phyloP scores from a whole-genome alignment of 768 basidiomycete species.

The Sarcodon sp. region DNA sequence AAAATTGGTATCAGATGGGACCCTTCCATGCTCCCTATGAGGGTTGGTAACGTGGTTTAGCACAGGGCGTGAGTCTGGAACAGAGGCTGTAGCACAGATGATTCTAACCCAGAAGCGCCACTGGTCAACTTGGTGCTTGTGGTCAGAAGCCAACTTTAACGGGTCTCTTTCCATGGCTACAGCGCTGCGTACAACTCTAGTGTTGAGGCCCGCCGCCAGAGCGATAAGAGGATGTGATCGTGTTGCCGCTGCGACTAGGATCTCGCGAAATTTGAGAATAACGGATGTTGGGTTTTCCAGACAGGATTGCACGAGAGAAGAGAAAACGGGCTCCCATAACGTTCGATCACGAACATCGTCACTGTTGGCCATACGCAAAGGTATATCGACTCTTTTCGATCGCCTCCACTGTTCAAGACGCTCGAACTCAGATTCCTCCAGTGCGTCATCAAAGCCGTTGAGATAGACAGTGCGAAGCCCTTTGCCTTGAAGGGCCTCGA shows the following conservation, averaged over 20 bases:
- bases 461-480: slow-evolving; percentile 33
- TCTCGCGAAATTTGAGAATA: slow-evolving; percentile 43
- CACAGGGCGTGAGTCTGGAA: slow-evolving; percentile 46
- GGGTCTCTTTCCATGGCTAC: slow-evolving; percentile 33
- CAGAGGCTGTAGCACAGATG: slow-evolving; percentile 69
- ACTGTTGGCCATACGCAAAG: slow-evolving; percentile 65
- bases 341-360: slow-evolving; percentile 49
- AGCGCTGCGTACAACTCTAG: slow-evolving; percentile 30
- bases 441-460: slow-evolving; percentile 50
- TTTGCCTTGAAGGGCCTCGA: slow-evolving; percentile 42
- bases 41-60: slow-evolving; percentile 29
- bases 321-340: slow-evolving; percentile 66
- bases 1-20: slow-evolving; percentile 59
- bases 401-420: slow-evolving; percentile 59
- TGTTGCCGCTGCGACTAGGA: slow-evolving; percentile 52
- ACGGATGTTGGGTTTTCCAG: slow-evolving; percentile 34
- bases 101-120: slow-evolving; percentile 80
- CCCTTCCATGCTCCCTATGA: slow-evolving; percentile 48
- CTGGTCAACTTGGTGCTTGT: slow-evolving; percentile 50
- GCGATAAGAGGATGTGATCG: slow-evolving; percentile 65
- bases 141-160: slow-evolving; percentile 38
- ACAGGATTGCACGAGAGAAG: slow-evolving; percentile 45
- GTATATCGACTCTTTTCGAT: slow-evolving; percentile 37
- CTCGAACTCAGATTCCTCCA: slow-evolving; percentile 45
- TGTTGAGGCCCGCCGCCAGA: slow-evolving; percentile 61